Evolutionary conservation across 768 basidiomycete genomes (phyloP), one percentile per base, ranked within the genome.

Genomic region (Agaricus blazei): DNA sequence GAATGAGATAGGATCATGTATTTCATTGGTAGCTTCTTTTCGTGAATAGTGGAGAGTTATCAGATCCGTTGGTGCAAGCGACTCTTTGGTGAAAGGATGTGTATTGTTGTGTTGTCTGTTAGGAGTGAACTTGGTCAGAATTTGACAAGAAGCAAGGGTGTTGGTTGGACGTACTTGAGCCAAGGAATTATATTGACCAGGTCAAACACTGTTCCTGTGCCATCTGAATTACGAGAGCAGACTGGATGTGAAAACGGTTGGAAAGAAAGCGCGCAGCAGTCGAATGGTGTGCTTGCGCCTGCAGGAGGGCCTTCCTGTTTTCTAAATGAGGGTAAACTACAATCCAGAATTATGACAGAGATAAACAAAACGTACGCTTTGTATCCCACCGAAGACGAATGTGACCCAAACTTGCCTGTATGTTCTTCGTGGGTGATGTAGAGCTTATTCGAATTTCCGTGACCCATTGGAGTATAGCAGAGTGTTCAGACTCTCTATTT

Each of bases 1-100:
- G 82, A 96, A 99, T 3, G 93, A 93, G 43, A 99, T 93, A 0
- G 97, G 97, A 68, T 99, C 97, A 67, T 97, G 88, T 11, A 91
- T 82, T 68, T 93, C 89, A 38, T 89, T 89, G 26, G 92, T 84
- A 2, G 89, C 75, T 64, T 80, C 79, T 68, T 95, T 95, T 58
- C 92, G 79, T 1, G 86, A 83, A 64, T 93, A 93, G 65, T 90
- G 79, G 29, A 93, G 77, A n/a, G 81, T 79, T 45, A 93, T 87
- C 52, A 93, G 79, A 57, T 90, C 87, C 6, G 83, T 76, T 0
- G 90, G 87, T 3, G 71, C 66, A n/a, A 91, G 73, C 4, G 85
- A 76, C 51, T 83, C 83, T 64, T 88, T 83, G 1, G 90, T 91
- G 26, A 88, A 77, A 5, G 90, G 90, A 60, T 92, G 82, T 1